Percentiles rank a stretch among this genome's conserved stretches.
phyloP scores from a whole-genome alignment of 192 early-diverging fungal species.

The Mortierella alpina region DNA sequence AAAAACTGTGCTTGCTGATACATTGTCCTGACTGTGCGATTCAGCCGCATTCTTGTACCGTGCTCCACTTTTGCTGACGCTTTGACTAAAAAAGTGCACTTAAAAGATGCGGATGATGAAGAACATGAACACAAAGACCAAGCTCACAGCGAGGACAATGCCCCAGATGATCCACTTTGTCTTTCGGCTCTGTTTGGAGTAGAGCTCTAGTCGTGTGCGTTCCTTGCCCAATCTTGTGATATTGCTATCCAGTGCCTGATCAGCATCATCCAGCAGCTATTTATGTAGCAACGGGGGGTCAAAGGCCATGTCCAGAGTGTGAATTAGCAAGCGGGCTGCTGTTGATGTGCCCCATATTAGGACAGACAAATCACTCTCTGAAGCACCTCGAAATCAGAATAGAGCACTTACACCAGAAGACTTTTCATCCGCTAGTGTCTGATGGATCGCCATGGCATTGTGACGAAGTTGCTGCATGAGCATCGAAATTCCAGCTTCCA shows the following conservation, averaged over 20 bases:
- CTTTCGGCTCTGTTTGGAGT: conserved; percentile 51
- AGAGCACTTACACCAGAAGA: conserved; percentile 22
- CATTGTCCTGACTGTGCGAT: neutral
- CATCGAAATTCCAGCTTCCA: conserved; percentile 37
- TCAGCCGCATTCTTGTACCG: neutral
- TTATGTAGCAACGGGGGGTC: neutral
- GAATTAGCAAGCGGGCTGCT: no score
- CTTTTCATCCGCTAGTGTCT: conserved; percentile 33
- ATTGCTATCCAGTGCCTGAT: conserved; percentile 44
- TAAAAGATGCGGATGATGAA: conserved; percentile 51
- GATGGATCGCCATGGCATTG: conserved; percentile 44
- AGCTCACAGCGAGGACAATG: conserved; percentile 41
- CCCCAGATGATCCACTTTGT: conserved; percentile 55
- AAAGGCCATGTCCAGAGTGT: neutral
- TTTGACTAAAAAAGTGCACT: neutral
- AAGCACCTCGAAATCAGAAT: no score
- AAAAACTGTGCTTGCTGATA: neutral
- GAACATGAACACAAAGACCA: conserved; percentile 52
- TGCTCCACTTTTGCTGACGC: neutral
- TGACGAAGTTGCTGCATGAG: conserved; percentile 42
- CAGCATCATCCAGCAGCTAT: conserved; percentile 41
- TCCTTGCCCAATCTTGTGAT: conserved; percentile 45
- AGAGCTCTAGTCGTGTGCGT: conserved; percentile 32
- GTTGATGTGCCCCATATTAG: no score
- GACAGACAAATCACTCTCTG: no score